Conservation (phyloP, 2,329 filamentous ascomycete species). For the Nannizzia gypsea region DNA sequence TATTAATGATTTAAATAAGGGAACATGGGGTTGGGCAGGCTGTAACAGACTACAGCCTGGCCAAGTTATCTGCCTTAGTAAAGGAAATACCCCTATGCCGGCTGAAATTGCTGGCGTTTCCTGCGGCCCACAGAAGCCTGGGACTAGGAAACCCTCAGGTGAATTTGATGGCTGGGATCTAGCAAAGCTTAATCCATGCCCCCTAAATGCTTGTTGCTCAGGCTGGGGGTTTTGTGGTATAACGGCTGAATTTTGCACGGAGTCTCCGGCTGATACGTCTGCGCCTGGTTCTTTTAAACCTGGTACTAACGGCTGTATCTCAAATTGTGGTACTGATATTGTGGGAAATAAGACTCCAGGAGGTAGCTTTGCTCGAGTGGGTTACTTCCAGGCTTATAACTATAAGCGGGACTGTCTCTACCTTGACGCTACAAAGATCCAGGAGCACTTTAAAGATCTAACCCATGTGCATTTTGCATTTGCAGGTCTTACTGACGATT, state of each 20-base stretch:
- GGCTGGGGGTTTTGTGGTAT: slow-evolving; percentile 36
- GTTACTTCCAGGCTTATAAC: slow-evolving; percentile 25
- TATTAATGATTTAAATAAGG: slow-evolving; percentile 31
- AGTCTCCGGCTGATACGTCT: slow-evolving; percentile 18
- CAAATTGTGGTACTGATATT: slow-evolving; percentile 10
- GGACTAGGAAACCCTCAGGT: slow-evolving; percentile 25
- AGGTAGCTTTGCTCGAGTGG: slow-evolving; percentile 17
- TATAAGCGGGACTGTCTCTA: slow-evolving; percentile 22
- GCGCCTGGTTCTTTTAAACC: slow-evolving; percentile 27
- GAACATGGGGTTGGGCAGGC: slow-evolving; percentile 32
- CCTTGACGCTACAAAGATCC: slow-evolving; percentile 14
- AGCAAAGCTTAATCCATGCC: slow-evolving; percentile 36
- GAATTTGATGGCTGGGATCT: slow-evolving; percentile 20
- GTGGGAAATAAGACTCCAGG: slow-evolving; percentile 12
- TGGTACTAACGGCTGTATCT: slow-evolving; percentile 21
- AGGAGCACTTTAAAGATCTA: slow-evolving; percentile 12
- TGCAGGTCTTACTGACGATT: slow-evolving; percentile 16
- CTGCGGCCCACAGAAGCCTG: slow-evolving; percentile 38
- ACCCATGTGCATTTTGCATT: slow-evolving; percentile 28
- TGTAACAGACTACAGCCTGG: slow-evolving; percentile 27
- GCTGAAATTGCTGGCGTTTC: slow-evolving; percentile 34
- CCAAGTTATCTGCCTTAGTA: slow-evolving; percentile 31
- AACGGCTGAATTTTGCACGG: slow-evolving; percentile 35
- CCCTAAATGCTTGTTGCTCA: slow-evolving; percentile 34
- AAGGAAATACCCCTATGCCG: slow-evolving; percentile 34